phyloP scores from a whole-genome alignment of 2,329 filamentous ascomycete genomes.

The Monosporascus sp. region DNA sequence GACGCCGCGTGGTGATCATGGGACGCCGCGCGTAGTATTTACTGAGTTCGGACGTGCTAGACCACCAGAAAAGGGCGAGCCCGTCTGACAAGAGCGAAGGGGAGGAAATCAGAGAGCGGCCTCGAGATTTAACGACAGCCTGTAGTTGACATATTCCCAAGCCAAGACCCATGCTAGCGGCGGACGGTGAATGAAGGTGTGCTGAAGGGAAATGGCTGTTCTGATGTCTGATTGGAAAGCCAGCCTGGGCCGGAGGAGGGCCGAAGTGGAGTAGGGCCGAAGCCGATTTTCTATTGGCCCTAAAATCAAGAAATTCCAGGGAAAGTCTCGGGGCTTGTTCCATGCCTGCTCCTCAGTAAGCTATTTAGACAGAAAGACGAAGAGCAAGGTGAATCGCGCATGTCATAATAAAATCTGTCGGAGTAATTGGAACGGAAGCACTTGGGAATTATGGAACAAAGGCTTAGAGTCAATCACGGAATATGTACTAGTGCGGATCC shows the following conservation, averaged over 20 bases:
- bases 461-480: neutral
- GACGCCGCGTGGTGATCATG: conserved; percentile 2
- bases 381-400: neutral
- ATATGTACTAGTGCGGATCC: neutral
- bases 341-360: neutral
- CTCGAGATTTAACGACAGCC: conserved; percentile 24
- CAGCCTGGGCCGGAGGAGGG: conserved; percentile 4
- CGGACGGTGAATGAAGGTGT: conserved; percentile 17
- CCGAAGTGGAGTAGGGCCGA: conserved; percentile 2
- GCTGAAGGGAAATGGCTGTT: conserved; percentile 12
- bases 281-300: conserved; percentile 11
- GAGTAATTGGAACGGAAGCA: neutral
- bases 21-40: conserved; percentile 18
- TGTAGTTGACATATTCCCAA: conserved; percentile 22
- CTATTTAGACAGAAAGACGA: neutral
- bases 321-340: neutral
- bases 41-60: conserved; percentile 8
- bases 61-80: conserved; percentile 10
- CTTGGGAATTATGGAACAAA: neutral
- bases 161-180: conserved; percentile 17
- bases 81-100: neutral
- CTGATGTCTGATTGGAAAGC: conserved; percentile 19
- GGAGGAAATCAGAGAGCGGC: conserved; percentile 10
- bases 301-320: conserved; percentile 10
- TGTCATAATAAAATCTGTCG: neutral